phyloP scores from a whole-genome alignment of 192 early-diverging fungal genomes.

The Globomyces pollinis-pini region DNA sequence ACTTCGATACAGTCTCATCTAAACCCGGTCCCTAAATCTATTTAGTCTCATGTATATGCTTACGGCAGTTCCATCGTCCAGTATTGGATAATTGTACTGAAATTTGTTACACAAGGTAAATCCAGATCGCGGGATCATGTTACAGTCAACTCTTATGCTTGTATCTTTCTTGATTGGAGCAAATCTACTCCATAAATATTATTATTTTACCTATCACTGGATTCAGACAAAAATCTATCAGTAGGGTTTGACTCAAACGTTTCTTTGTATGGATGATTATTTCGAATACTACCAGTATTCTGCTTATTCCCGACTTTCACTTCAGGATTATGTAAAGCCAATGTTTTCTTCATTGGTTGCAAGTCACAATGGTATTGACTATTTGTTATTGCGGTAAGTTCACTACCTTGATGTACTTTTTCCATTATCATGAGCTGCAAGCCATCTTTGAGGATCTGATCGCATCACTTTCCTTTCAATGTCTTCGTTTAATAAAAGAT shows the following conservation, averaged over 20 bases:
- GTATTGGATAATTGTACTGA: neutral
- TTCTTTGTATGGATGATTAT: constrained; percentile 4
- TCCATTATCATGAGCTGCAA: neutral
- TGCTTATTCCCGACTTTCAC: neutral
- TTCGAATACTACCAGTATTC: constrained; percentile 10
- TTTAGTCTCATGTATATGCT: neutral
- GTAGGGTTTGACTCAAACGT: neutral
- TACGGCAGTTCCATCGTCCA: neutral
- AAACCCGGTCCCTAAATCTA: neutral
- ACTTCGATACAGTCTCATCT: neutral
- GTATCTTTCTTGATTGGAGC: neutral
- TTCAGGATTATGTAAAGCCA: neutral
- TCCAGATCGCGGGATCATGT: neutral
- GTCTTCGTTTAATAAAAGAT: neutral
- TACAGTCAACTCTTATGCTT: neutral
- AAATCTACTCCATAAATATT: neutral
- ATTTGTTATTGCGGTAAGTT: neutral
- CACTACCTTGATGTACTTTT: constrained; percentile 1
- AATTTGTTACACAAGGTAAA: constrained; percentile 11
- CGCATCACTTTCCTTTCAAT: neutral
- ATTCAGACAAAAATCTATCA: neutral
- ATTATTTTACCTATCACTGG: neutral
- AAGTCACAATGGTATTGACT: neutral
- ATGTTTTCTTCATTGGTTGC: neutral
- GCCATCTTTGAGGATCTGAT: neutral